Evolutionary conservation across 305 asterid genomes (phyloP).

Genomic region (Fraxinus sp.): DNA sequence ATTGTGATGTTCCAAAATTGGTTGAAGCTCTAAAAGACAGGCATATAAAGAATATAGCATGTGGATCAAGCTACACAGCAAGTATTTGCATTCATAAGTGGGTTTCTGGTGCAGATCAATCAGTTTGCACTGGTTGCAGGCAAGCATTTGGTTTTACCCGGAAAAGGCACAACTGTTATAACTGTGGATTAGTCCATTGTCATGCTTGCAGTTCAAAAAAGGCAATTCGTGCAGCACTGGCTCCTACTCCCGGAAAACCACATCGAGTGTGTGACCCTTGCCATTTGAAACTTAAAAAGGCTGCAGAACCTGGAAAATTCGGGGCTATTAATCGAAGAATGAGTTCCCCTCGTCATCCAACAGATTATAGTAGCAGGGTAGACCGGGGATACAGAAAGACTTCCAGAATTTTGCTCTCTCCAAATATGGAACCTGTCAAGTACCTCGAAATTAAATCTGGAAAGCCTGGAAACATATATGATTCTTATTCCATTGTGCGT

Average conservation of each 20-base stretch:
- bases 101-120: slow-evolving; percentile 88
- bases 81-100: slow-evolving; percentile 88
- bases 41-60: slow-evolving; percentile 67
- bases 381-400: slow-evolving; percentile 45
- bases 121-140: slow-evolving; percentile 74
- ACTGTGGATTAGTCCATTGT: slow-evolving; percentile 89
- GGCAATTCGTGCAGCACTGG: slow-evolving; percentile 77
- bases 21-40: slow-evolving; percentile 79
- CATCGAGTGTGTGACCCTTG: slow-evolving; percentile 91
- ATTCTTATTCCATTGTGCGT: slow-evolving; percentile 53
- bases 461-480: slow-evolving; percentile 41
- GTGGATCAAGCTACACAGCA: slow-evolving; percentile 81
- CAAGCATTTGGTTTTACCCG: slow-evolving; percentile 90
- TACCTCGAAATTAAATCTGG: slow-evolving; percentile 74
- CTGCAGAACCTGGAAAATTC: slow-evolving; percentile 46
- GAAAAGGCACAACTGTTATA: slow-evolving; percentile 76
- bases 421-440: slow-evolving; percentile 70
- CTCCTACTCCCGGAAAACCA: slow-evolving; percentile 93
- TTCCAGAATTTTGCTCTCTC: slow-evolving; percentile 64
- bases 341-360: slow-evolving; percentile 43
- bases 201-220: slow-evolving; percentile 88
- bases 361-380: slow-evolving; percentile 36
- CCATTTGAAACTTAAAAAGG: slow-evolving; percentile 61
- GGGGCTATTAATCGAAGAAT: slow-evolving; percentile 39
- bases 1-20: slow-evolving; percentile 63